Conservation (phyloP, 768 basidiomycete genomes). For the Psilocybe cyanescens region DNA sequence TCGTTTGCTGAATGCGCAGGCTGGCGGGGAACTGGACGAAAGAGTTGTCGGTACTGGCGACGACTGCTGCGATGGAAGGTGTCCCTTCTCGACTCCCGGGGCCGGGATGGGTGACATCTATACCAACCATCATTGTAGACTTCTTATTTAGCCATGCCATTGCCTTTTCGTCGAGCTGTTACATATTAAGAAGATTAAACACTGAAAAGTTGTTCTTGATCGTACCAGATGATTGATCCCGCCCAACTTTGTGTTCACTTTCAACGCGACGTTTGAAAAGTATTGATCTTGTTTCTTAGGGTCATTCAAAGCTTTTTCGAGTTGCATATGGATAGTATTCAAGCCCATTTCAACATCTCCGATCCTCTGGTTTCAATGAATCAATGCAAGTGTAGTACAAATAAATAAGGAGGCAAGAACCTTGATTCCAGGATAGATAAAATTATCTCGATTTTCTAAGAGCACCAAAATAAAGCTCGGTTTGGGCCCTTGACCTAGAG, state of each 20-base stretch:
- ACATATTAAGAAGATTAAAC: constrained; percentile 9
- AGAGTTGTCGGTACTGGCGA: constrained; percentile 69
- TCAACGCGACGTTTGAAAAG: constrained; percentile 80
- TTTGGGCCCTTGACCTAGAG: constrained; percentile 32
- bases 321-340: constrained; percentile 75
- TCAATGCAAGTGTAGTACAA: not conserved
- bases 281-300: constrained; percentile 74
- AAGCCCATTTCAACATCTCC: constrained; percentile 77
- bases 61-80: constrained; percentile 84
- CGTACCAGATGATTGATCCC: constrained; percentile 72
- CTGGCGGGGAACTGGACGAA: constrained; percentile 84
- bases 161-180: constrained; percentile 53
- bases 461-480: constrained; percentile 75
- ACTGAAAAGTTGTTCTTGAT: not conserved
- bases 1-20: constrained; percentile 64
- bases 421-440: constrained; percentile 83
- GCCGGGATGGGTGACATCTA: constrained; percentile 84
- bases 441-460: constrained; percentile 69
- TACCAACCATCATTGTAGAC: constrained; percentile 84
- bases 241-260: constrained; percentile 83
- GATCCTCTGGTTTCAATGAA: constrained; percentile 46
- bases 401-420: constrained; percentile 24
- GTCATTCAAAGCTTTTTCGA: constrained; percentile 60
- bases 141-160: constrained; percentile 69
- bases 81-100: constrained; percentile 69